These are phyloP conservation scores for Rhizopogon hawkerae DNA, from an alignment of 1,284 basidiomycete species.

Conservation along the genomic window DNA sequence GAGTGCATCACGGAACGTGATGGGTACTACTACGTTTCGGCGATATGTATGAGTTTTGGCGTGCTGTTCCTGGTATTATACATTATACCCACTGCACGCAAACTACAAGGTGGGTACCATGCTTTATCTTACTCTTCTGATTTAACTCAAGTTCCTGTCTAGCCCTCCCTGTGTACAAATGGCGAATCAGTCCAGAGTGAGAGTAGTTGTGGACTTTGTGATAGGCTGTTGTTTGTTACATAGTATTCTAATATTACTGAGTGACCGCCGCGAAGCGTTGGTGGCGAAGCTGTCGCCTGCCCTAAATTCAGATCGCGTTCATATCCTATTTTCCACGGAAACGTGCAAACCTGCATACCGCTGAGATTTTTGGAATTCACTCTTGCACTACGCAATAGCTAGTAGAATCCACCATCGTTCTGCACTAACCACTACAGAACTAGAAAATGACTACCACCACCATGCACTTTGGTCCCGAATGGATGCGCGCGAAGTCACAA, in stretches of 20 bases:
- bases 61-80: slow-evolving; percentile 65
- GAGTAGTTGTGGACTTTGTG: neutral
- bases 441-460: slow-evolving; percentile 58
- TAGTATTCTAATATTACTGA: slow-evolving; percentile 4
- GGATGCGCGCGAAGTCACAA: slow-evolving; percentile 77
- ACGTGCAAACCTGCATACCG: slow-evolving; percentile 10
- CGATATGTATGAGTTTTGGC: slow-evolving; percentile 72
- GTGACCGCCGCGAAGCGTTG: neutral
- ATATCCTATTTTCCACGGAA: slow-evolving; percentile 21
- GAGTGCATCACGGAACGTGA: slow-evolving; percentile 79
- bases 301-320: slow-evolving; percentile 21
- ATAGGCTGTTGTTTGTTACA: neutral
- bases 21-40: slow-evolving; percentile 87
- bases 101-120: slow-evolving; percentile 69
- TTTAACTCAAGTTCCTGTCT: slow-evolving; percentile 9
- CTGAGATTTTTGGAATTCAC: slow-evolving; percentile 13
- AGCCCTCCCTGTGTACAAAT: slow-evolving; percentile 33
- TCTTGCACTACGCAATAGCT: slow-evolving; percentile 13
- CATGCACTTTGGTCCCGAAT: slow-evolving; percentile 82
- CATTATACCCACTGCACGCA: slow-evolving; percentile 78
- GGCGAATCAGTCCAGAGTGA: slow-evolving; percentile 22
- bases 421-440: slow-evolving; percentile 15
- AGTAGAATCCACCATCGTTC: slow-evolving; percentile 5
- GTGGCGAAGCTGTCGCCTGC: slow-evolving; percentile 16
- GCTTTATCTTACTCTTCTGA: slow-evolving; percentile 2